Evolutionary conservation across 2,329 filamentous ascomycete species (phyloP).

Genomic region (Botrytis galanthina): DNA sequence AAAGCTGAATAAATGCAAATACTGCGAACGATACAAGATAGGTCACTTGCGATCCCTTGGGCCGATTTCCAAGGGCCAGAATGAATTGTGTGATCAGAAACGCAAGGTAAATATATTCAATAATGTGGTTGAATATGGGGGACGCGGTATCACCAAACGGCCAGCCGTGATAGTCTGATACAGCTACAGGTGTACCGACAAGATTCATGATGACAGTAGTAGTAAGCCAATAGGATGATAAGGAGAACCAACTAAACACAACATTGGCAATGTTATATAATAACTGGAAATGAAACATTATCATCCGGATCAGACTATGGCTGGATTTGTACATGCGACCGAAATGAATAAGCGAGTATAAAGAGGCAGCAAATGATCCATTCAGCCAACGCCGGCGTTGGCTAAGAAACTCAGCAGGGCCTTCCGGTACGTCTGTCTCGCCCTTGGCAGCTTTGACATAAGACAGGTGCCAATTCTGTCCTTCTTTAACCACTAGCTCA

Average conservation of each 20-base stretch:
- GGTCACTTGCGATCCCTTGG: conserved; percentile 90
- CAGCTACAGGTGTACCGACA: conserved; percentile 67
- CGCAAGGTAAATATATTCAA: conserved; percentile 89
- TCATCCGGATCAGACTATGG: conserved; percentile 96
- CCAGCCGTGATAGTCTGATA: conserved; percentile 62
- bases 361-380: conserved; percentile 94
- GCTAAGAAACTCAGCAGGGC: conserved; percentile 93
- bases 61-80: conserved; percentile 90
- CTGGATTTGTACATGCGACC: conserved; percentile 95
- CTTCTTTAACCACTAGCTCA: conserved; percentile 96
- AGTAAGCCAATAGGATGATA: conserved; percentile 94
- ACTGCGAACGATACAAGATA: conserved; percentile 88
- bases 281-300: conserved; percentile 96
- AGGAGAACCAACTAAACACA: conserved; percentile 84
- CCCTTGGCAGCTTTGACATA: conserved; percentile 99
- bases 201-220: conserved; percentile 97
- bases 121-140: conserved; percentile 83
- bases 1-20: conserved; percentile 85
- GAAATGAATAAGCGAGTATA: conserved; percentile 98
- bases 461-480: conserved; percentile 97
- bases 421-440: conserved; percentile 97
- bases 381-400: conserved; percentile 99
- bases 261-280: conserved; percentile 90
- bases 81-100: conserved; percentile 96
- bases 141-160: conserved; percentile 87